Evolutionary conservation across 495 filamentous ascomycete genomes (phyloP), one percentile per base, ranked within the genome.

Genomic region (Podospora pseudocomata): DNA sequence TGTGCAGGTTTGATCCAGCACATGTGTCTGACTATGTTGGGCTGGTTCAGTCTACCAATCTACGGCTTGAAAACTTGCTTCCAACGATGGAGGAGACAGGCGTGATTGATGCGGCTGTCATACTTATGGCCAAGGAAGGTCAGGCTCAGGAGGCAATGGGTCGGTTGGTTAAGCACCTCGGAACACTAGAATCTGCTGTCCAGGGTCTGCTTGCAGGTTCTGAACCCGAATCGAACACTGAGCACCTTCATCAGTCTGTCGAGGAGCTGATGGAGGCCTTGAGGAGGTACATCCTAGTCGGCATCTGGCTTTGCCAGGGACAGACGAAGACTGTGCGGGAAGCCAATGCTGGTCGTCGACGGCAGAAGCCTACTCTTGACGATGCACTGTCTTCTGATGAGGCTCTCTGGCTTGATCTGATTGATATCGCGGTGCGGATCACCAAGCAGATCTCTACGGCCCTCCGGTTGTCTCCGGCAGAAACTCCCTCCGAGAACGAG

Each of bases 281-380:
- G 57, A 87, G 94, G 65, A 98, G 94, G 75, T 97, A 96, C 76
- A 85, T 88, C 0, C 87, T 91, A 63, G 92, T 99, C 23, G 95
- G 95, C 32, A 92, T 94, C 23, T 99, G 95, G 95, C 85, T 99
- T 26, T 97, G 95, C 72, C 93, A 95, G 79, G 89, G 91, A 44
- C 93, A 98, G 78, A 94, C 86, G 63, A 92, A 90, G 72, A 87
- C 85, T 1, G 77, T 82, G 18, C 72, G 70, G 26, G 73, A 73
- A 7, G 73, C 63, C 1, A 60, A 32, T 26, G 74, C 65, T 2
- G 62, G 75, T 16, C 73, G 75, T 27, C 78, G 80, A 64, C 74
- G 79, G 44, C 84, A 86, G 72, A 77, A 79, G 72, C 73, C 81
- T 1, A 78, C 83, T 4, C 73, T 86, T 23, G 85, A 89, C 32